Percentiles rank a stretch among this genome's conserved stretches.
phyloP scores from a whole-genome alignment of 2,329 filamentous ascomycete species.

The Dichotomopilus funicola region DNA sequence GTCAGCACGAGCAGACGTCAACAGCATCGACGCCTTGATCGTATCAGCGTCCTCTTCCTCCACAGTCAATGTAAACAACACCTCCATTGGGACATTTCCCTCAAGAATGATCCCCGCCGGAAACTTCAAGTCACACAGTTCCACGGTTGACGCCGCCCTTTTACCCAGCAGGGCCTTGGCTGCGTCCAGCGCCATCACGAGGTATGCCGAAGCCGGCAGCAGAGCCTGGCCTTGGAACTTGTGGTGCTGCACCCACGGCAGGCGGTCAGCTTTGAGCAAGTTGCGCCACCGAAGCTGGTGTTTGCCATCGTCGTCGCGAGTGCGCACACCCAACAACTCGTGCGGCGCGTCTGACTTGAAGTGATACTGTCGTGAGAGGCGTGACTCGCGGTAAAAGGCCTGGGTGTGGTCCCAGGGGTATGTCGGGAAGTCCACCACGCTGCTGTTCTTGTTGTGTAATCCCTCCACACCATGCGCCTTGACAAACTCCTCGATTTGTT shows the following conservation, averaged over 20 bases:
- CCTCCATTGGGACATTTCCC: constrained; percentile 29
- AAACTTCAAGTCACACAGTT: constrained; percentile 30
- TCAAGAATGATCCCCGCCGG: constrained; percentile 30
- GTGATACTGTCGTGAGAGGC: constrained; percentile 34
- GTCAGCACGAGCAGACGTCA: constrained; percentile 31
- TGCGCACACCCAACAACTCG: constrained; percentile 34
- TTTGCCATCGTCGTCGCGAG: constrained; percentile 31
- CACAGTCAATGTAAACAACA: constrained; percentile 32
- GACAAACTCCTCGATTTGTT: constrained; percentile 23
- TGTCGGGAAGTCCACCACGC: constrained; percentile 29
- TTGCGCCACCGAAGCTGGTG: constrained; percentile 36
- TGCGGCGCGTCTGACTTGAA: constrained; percentile 30
- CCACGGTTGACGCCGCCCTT: constrained; percentile 25
- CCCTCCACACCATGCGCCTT: constrained; percentile 17
- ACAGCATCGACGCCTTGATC: constrained; percentile 30
- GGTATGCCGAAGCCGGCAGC: constrained; percentile 42
- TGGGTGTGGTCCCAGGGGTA: constrained; percentile 46
- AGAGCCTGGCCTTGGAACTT: constrained; percentile 38
- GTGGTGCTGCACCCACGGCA: constrained; percentile 38
- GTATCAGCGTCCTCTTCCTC: constrained; percentile 8
- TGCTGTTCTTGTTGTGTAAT: constrained; percentile 15
- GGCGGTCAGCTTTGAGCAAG: constrained; percentile 31
- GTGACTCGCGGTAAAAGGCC: constrained; percentile 37
- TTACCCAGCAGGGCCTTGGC: constrained; percentile 27
- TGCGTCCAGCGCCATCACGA: constrained; percentile 42